Base-by-base conservation (phyloP, 176 grass and related monocot species). In the Eragrostis curvula region DNA sequence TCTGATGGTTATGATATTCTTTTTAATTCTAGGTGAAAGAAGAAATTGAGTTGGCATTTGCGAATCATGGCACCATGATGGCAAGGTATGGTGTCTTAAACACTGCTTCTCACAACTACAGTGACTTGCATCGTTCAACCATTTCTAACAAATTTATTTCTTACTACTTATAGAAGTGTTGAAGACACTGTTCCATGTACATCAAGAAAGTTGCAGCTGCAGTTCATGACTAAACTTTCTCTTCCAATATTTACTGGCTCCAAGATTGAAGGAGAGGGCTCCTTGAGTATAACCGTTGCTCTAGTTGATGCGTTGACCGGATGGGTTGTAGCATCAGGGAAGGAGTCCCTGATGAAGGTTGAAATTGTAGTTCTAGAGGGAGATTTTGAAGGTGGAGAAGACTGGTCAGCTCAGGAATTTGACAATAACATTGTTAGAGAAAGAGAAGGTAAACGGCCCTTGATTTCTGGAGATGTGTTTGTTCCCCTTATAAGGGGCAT, bases 291-390 rank as follows among this genome's bases (percentile, higher is more conserved):
- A 43, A 81, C 40, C 43, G 79, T 99, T 74, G 70, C 83, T 84
- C 81, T 99, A 80, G 55, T 96, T 20, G 96, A 98, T 29, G 39
- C 88, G 51, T 73, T 85, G 47, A 86, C 87, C 21, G 84, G 64
- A 70, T 46, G 87, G 66, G 62, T 89, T 83, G 87, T 93, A 53
- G 75, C 78, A 60, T 70, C 47, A 65, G 73, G 85, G 44, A 63
- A 71, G 56, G 92, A 75, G 81, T 90, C 85, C 50, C 53, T 68
- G 16, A 76, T 91, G 59, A 98, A 96, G 77, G 80, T 96, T 23
- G 93, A 98, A 78, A 95, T 96, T 63, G 85, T 98, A 62, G 96
- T 98, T 80, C 68, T 98, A 41, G 93, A 98, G 78, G 96, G 93
- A 66, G 93, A 98, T 75, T 98, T 96, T 53, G 93, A 98, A 89